Evolutionary conservation across 169 alveolate genomes (phyloP).

Genomic region (Cryptosporidium muris): DNA sequence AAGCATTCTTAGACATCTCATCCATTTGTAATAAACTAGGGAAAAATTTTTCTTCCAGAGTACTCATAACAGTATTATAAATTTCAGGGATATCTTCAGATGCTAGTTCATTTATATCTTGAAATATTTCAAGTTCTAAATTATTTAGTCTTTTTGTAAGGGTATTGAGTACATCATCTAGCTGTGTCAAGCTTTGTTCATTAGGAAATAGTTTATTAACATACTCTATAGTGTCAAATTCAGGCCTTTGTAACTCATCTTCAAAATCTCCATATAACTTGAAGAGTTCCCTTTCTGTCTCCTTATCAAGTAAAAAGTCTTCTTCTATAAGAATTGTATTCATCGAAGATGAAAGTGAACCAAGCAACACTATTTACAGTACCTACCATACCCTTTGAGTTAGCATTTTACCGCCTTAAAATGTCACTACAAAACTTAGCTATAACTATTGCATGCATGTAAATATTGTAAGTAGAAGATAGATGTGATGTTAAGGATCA

Average conservation of each 20-base stretch:
- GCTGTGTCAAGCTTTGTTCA: conserved; percentile 40
- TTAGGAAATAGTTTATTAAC: conserved; percentile 28
- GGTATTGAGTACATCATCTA: not conserved
- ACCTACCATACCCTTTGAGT: no score
- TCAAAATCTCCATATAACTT: not conserved
- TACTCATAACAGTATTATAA: not conserved
- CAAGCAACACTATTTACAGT: no score
- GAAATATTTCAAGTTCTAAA: conserved; percentile 15
- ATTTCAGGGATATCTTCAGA: conserved; percentile 8
- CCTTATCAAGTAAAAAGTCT: not conserved
- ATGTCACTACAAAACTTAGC: no score
- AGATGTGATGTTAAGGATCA: no score
- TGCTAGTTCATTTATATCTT: conserved; percentile 12
- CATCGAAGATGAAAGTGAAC: no score
- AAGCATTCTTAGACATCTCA: not conserved
- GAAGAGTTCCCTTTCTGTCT: not conserved
- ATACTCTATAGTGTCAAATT: conserved; percentile 17
- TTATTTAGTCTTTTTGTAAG: not conserved
- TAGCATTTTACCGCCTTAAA: no score
- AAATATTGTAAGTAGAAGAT: no score
- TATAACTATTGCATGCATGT: no score
- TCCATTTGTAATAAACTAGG: conserved; percentile 20
- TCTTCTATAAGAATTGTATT: no score
- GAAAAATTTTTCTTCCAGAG: conserved; percentile 13
- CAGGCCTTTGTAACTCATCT: conserved; percentile 2